Evolutionary conservation across 139 green algal genomes (phyloP).

Genomic region (Chlamydomonas schloesseri): DNA sequence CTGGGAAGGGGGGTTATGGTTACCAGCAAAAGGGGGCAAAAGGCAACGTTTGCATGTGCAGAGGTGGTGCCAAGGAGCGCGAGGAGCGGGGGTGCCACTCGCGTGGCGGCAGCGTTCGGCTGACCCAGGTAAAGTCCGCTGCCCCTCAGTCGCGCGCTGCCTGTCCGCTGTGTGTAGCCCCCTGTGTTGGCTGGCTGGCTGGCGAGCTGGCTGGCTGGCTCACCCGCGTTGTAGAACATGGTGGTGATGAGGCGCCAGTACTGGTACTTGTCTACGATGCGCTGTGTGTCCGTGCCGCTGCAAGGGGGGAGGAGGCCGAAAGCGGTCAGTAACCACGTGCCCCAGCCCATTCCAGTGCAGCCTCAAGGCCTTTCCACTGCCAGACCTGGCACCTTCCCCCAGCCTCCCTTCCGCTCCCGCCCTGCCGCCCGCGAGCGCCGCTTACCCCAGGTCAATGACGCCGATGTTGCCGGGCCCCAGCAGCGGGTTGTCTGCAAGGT

Average conservation of each 20-base stretch:
- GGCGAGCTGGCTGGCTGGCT: too few relatives aligned
- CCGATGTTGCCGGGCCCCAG: slow-evolving; percentile 30
- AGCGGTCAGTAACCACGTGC: too few relatives aligned
- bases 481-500: slow-evolving; percentile 45
- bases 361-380: too few relatives aligned
- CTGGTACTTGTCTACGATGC: slow-evolving; percentile 20
- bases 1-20: neutral
- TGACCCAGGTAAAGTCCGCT: too few relatives aligned
- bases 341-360: too few relatives aligned
- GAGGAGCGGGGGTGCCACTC: neutral
- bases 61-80: too few relatives aligned
- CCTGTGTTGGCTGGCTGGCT: too few relatives aligned
- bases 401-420: neutral
- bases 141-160: too few relatives aligned
- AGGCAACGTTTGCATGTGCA: too few relatives aligned
- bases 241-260: slow-evolving; percentile 39
- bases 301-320: neutral
- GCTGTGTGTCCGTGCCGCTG: slow-evolving; percentile 28
- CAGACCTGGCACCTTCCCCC: neutral
- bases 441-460: slow-evolving; percentile 42
- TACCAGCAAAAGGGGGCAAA: neutral
- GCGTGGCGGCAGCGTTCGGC: too few relatives aligned
- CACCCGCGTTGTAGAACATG: slow-evolving; percentile 42
- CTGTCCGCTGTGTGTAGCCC: too few relatives aligned
- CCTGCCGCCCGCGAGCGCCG: neutral